Evolutionary conservation across 2,329 filamentous ascomycete genomes (phyloP).

Genomic region (Didymosphaeria variabile): DNA sequence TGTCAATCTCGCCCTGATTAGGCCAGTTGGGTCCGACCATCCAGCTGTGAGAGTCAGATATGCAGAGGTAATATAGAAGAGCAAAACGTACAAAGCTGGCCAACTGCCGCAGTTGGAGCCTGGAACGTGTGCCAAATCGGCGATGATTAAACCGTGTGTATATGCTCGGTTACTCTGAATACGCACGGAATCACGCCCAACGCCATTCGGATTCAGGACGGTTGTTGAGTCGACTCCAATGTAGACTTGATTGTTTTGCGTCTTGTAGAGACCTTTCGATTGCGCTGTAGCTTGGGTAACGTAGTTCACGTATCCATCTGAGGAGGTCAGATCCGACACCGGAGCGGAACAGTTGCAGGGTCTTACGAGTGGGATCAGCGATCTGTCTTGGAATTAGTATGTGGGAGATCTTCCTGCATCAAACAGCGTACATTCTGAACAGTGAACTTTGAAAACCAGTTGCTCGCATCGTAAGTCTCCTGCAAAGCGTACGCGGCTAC

Average conservation of each 20-base stretch:
- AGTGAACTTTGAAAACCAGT: slow-evolving; percentile 50
- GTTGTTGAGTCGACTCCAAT: slow-evolving; percentile 49
- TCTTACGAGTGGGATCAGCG: slow-evolving; percentile 46
- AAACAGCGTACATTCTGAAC: slow-evolving; percentile 38
- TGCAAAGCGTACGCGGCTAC: slow-evolving; percentile 40
- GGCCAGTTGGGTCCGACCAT: slow-evolving; percentile 53
- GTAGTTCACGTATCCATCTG: slow-evolving; percentile 52
- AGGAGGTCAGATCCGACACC: neutral
- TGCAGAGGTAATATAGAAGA: neutral
- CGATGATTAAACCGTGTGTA: slow-evolving; percentile 50
- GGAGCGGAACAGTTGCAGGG: neutral
- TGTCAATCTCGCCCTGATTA: slow-evolving; percentile 49
- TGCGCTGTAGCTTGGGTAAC: slow-evolving; percentile 45
- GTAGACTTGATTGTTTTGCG: slow-evolving; percentile 47
- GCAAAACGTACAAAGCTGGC: slow-evolving; percentile 47
- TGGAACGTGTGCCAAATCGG: slow-evolving; percentile 52
- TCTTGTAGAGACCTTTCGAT: slow-evolving; percentile 42
- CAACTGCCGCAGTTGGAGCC: slow-evolving; percentile 50
- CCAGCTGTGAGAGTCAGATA: slow-evolving; percentile 38
- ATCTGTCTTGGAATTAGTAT: slow-evolving; percentile 34
- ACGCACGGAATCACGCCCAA: slow-evolving; percentile 48
- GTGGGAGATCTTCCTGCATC: neutral
- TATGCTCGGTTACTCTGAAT: slow-evolving; percentile 49
- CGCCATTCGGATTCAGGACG: slow-evolving; percentile 41
- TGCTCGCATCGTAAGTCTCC: slow-evolving; percentile 49